Conservation (phyloP, 2,329 filamentous ascomycete species). For the Colletotrichum eremochloae region DNA sequence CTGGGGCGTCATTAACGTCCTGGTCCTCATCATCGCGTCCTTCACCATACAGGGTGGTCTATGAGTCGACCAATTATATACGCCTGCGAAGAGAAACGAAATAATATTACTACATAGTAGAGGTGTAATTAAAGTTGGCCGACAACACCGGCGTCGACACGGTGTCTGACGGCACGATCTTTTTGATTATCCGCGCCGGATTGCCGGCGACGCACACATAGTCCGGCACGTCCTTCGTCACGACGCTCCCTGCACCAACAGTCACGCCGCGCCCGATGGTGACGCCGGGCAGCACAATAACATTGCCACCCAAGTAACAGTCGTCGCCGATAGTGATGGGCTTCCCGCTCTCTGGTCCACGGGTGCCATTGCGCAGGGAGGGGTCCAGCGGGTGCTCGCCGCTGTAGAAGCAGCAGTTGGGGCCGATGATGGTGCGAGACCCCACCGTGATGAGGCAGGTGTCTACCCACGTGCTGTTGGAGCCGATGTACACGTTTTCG, state of each 20-base stretch:
- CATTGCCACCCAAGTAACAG: constrained; percentile 83
- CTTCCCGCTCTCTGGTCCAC: constrained; percentile 80
- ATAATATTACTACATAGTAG: constrained; percentile 34
- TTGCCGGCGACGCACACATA: constrained; percentile 76
- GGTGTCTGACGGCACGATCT: constrained; percentile 51
- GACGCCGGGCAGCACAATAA: constrained; percentile 79
- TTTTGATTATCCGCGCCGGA: constrained; percentile 70
- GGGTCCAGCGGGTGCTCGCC: constrained; percentile 85
- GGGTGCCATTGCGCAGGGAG: constrained; percentile 77
- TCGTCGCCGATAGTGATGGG: constrained; percentile 84
- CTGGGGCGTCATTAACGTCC: constrained; percentile 87
- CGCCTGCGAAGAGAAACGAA: background rate
- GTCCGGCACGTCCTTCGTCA: constrained; percentile 80
- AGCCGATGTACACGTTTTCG: constrained; percentile 79
- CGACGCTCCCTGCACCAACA: constrained; percentile 85
- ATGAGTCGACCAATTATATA: constrained; percentile 57
- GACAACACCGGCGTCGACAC: constrained; percentile 23
- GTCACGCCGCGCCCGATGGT: constrained; percentile 81
- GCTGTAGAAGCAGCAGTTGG: constrained; percentile 80
- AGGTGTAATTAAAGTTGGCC: constrained; percentile 32
- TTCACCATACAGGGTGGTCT: constrained; percentile 94
- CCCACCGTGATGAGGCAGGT: constrained; percentile 82
- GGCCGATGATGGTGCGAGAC: constrained; percentile 81
- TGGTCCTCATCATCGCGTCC: constrained; percentile 86
- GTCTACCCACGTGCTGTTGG: constrained; percentile 81